A percentile compares a stretch with the other conserved stretches of the same genome.
phyloP scores from a whole-genome alignment of 148 eudicot species.

The Dysphania ambrosioides region DNA sequence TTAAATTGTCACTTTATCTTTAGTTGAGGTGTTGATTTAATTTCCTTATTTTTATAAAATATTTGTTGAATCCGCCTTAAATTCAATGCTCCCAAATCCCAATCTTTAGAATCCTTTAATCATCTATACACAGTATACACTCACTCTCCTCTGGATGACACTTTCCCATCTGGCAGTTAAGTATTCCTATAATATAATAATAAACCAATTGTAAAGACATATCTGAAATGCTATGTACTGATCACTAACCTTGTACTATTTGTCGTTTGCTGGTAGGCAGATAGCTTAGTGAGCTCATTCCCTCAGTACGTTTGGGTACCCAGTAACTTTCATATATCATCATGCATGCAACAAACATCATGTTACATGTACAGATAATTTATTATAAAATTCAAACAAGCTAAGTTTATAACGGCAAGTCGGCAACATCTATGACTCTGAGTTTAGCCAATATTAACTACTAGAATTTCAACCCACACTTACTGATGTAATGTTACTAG shows the following conservation, averaged over 20 bases:
- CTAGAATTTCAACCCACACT: background rate
- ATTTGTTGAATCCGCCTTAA: no score
- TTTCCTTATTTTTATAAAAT: no score
- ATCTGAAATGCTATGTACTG: background rate
- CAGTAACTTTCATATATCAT: background rate
- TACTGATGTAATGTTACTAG: slow-evolving; percentile 30
- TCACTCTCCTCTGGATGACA: no score
- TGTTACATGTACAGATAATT: background rate
- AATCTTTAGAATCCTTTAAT: no score
- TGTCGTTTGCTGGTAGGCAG: background rate
- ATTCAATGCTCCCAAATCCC: no score
- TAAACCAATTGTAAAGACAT: background rate
- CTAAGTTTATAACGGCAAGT: background rate
- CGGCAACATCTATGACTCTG: background rate
- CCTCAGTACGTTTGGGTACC: background rate
- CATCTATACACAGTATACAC: no score
- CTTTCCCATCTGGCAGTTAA: no score
- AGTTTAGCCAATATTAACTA: background rate
- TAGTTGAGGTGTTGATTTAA: no score
- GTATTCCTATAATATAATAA: background rate
- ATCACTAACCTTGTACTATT: background rate
- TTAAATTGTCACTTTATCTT: no score
- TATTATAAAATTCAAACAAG: background rate
- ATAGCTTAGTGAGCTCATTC: background rate
- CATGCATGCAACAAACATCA: background rate